phyloP scores from a whole-genome alignment of 2,329 filamentous ascomycete species.

The Diaporthe vaccinii region DNA sequence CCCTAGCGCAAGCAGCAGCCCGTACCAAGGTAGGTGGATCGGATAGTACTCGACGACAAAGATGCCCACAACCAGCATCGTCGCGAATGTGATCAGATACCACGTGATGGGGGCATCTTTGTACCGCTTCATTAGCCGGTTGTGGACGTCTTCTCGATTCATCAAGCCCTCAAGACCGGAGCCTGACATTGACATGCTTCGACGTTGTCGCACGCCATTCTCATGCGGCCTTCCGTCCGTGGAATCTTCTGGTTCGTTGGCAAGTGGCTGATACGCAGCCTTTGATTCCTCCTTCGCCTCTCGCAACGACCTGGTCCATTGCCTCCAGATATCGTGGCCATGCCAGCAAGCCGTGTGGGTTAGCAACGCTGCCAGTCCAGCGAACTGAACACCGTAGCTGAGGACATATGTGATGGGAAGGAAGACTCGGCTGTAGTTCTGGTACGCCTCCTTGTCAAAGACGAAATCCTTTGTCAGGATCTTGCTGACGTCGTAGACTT shows the following conservation, averaged over 20 bases:
- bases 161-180: constrained; percentile 68
- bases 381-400: constrained; percentile 89
- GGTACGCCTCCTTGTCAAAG: constrained; percentile 83
- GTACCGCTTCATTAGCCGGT: constrained; percentile 85
- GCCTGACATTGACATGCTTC: constrained; percentile 44
- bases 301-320: constrained; percentile 78
- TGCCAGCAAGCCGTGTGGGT: constrained; percentile 90
- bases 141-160: constrained; percentile 84
- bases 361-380: constrained; percentile 81
- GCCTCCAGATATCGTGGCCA: constrained; percentile 83
- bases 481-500: constrained; percentile 83
- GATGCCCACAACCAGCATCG: constrained; percentile 83
- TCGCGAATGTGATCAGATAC: constrained; percentile 82
- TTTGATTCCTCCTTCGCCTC: constrained; percentile 69
- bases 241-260: constrained; percentile 40
- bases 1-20: constrained; percentile 80
- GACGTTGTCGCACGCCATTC: constrained; percentile 11
- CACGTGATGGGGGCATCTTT: constrained; percentile 84
- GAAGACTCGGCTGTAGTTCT: constrained; percentile 86
- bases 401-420: constrained; percentile 89
- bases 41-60: constrained; percentile 90
- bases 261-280: constrained; percentile 64
- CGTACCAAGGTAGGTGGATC: constrained; percentile 88
- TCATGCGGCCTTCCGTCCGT: constrained; percentile 36
- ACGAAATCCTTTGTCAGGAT: constrained; percentile 84